Evolutionary conservation across 2,329 filamentous ascomycete species (phyloP), one percentile per base, ranked within the genome.

Genomic region (Penicillium sp.): DNA sequence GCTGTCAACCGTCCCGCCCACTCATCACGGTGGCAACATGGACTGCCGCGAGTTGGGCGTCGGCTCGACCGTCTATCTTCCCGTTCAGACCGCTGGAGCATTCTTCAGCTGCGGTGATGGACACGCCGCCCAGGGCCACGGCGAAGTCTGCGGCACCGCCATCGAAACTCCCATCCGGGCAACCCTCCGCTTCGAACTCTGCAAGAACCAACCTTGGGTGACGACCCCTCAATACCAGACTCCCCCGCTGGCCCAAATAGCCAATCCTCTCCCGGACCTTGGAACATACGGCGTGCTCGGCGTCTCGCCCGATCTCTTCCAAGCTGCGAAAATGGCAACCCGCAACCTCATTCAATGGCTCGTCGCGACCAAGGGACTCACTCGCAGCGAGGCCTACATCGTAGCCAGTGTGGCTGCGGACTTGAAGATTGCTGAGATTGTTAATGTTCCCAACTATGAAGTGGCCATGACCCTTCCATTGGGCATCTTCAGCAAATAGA

Each of bases 101-200:
- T 63, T 78, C 10, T 77, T 79, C 57, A 77, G 74, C 57, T 77
- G 74, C 49, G 76, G 76, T 28, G 76, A 80, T 55, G 76, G 75
- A 0, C 77, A 79, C 57, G 75, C 74, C 3, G 75, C 74, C 0
- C 76, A 79, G 55, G 76, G 77, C 3, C 75, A 78, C 49, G 77
- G 77, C 3, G 77, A 79, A 52, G 73, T 79, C 18, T 78, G 76
- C 52, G 76, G 77, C 5, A 77, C 75, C n/a, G 77, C 77, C 6
- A 76, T 79, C 53, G 77, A 79, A 65, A 78, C 76, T 22, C 69
- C 74, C 1, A 74, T 77, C 63, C 70, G 64, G 47, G 76, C 75
- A 0, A 71, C 69, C 0, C 54, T 79, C 27, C 69, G 71, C n/a
- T 67, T 80, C 28, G 74, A 70, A 3, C 63, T 78, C 6, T 66